These are phyloP conservation scores for Albatrellus sp. DNA, from an alignment of 1,284 basidiomycete genomes.

Conservation along the genomic window DNA sequence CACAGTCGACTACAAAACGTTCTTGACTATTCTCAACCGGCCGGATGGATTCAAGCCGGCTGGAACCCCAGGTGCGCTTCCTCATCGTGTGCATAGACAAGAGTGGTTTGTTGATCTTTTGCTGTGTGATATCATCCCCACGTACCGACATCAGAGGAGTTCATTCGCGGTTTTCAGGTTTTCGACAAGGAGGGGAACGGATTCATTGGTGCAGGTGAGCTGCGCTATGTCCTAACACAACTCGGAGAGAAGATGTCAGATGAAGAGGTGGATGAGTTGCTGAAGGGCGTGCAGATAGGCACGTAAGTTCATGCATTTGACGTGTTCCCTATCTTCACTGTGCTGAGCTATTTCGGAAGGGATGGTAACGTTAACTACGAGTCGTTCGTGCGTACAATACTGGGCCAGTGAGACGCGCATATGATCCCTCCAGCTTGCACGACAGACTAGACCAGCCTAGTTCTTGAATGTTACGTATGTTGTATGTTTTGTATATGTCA, in stretches of 20 bases:
- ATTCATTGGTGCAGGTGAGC: constrained; percentile 85
- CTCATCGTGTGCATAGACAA: background rate
- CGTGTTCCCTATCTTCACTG: background rate
- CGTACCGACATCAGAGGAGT: constrained; percentile 65
- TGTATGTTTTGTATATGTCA: no score
- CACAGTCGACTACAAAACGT: constrained; percentile 83
- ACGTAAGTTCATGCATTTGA: constrained; percentile 38
- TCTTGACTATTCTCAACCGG: constrained; percentile 85
- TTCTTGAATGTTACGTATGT: no score
- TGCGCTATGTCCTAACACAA: constrained; percentile 92
- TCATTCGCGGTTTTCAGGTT: constrained; percentile 98
- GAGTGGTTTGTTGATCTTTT: background rate
- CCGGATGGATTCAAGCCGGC: constrained; percentile 96
- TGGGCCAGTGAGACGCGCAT: constrained; percentile 47
- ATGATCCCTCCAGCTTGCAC: no score
- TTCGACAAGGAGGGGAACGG: constrained; percentile 99
- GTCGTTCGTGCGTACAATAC: constrained; percentile 86
- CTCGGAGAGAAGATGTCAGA: constrained; percentile 97
- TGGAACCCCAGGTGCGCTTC: constrained; percentile 68
- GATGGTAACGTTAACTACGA: constrained; percentile 98
- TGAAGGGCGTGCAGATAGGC: constrained; percentile 89
- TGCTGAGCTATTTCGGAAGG: constrained; percentile 27
- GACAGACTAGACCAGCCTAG: no score
- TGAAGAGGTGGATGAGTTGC: constrained; percentile 94
- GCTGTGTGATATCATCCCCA: background rate